A percentile compares a stretch with the other conserved stretches of the same genome.
Conservation (phyloP, 2,329 filamentous ascomycete genomes). For the Fusarium camptoceras region DNA sequence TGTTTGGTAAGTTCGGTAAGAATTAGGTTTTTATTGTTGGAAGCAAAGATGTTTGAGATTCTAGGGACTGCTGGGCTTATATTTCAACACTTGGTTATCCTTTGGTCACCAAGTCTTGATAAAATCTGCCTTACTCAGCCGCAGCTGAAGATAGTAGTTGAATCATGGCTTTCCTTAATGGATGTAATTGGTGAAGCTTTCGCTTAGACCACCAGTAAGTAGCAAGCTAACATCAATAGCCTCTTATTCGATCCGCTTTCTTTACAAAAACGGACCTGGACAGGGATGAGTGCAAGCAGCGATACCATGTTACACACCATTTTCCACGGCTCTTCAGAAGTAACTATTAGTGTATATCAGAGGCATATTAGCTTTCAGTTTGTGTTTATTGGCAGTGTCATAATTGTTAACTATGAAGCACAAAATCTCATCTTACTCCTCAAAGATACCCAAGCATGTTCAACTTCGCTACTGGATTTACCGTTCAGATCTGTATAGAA, state of each 20-base stretch:
- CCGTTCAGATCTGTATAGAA: not conserved
- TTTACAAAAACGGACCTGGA: not conserved
- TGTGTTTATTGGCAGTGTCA: not conserved
- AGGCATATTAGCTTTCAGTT: not conserved
- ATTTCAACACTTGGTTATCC: too few relatives aligned
- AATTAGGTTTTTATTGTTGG: too few relatives aligned
- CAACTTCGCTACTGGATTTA: rapidly evolving
- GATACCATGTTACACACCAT: not conserved
- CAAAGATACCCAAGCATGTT: not conserved
- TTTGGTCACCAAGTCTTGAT: not conserved
- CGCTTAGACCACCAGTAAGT: not conserved
- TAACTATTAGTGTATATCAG: not conserved
- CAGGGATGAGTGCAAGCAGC: not conserved
- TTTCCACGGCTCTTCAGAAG: rapidly evolving
- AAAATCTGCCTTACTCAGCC: not conserved
- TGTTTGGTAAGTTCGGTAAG: too few relatives aligned
- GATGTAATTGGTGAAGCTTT: not conserved
- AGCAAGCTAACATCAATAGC: not conserved
- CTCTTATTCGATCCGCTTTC: not conserved
- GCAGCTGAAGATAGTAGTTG: not conserved
- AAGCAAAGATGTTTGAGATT: too few relatives aligned
- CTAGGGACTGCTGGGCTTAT: too few relatives aligned
- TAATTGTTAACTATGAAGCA: not conserved
- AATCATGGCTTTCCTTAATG: not conserved
- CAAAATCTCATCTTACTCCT: not conserved